These are phyloP conservation scores for Clonostachys solani DNA, from an alignment of 2,329 filamentous ascomycete species.

Conservation along the genomic window DNA sequence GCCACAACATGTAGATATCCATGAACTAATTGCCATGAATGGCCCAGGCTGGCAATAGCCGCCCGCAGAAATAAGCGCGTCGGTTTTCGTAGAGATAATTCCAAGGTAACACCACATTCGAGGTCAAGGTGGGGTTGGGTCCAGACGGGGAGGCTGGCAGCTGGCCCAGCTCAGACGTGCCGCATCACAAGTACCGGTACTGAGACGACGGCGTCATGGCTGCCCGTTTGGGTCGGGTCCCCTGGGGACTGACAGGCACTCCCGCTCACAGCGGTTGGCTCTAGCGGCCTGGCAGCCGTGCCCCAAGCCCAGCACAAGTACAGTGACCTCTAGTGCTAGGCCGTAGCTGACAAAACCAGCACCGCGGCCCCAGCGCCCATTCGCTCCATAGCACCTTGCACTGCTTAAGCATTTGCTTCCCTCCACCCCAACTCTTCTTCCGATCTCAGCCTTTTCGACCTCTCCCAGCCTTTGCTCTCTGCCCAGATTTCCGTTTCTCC, in stretches of 20 bases:
- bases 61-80: too few relatives aligned
- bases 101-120: not conserved
- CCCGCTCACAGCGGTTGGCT: not conserved
- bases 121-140: not conserved
- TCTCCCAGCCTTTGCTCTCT: not conserved
- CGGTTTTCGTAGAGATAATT: too few relatives aligned
- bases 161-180: not conserved
- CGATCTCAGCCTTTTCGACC: not conserved
- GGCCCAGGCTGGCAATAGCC: too few relatives aligned
- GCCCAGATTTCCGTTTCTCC: not conserved
- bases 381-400: not conserved
- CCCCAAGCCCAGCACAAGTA: not conserved
- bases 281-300: not conserved
- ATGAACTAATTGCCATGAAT: too few relatives aligned
- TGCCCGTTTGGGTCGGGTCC: not conserved
- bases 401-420: not conserved
- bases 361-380: not conserved
- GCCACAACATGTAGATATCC: too few relatives aligned
- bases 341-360: not conserved
- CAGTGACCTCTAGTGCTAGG: not conserved
- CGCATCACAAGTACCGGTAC: conserved; percentile 1
- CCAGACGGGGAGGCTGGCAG: not conserved
- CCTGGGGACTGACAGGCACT: not conserved
- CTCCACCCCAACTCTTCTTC: not conserved
- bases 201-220: conserved; percentile 1